phyloP scores from a whole-genome alignment of 257 asterid species.

The Coffea canephora region DNA sequence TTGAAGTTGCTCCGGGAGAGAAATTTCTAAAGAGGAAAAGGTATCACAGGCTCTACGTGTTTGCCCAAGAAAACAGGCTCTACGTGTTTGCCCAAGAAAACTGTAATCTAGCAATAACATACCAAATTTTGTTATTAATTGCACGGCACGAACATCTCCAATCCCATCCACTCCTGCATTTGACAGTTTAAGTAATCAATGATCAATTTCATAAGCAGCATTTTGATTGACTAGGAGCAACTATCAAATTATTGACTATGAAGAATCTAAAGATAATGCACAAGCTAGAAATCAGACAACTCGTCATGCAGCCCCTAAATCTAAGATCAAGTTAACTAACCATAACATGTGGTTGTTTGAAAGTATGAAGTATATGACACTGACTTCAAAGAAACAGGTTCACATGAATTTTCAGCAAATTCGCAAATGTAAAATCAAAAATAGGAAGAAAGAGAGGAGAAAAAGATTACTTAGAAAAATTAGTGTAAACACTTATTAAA shows the following conservation, averaged over 20 bases:
- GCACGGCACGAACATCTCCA: conserved; percentile 85
- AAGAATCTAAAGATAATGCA: neutral
- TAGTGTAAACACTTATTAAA: too few relatives aligned
- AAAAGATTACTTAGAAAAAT: neutral
- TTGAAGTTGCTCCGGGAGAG: neutral
- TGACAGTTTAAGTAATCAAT: conserved; percentile 1
- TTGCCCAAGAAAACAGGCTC: neutral
- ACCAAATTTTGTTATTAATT: conserved; percentile 85
- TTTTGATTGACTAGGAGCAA: neutral
- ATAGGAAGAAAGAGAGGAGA: neutral
- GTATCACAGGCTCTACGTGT: neutral
- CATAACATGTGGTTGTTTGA: neutral
- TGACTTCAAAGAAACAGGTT: neutral
- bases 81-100: neutral
- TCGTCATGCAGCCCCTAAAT: neutral
- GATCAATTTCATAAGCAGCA: neutral
- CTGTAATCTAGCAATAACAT: conserved; percentile 16
- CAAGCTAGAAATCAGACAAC: neutral
- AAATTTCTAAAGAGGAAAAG: neutral
- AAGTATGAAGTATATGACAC: neutral
- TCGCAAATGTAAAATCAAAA: neutral
- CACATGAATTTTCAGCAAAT: neutral
- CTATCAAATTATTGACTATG: neutral
- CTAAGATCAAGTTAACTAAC: neutral
- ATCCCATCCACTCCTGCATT: conserved; percentile 92